Percentiles rank a stretch among this genome's conserved stretches.
Conservation (phyloP, 164 flowering plant genomes). For the Liriodendron chinense region DNA sequence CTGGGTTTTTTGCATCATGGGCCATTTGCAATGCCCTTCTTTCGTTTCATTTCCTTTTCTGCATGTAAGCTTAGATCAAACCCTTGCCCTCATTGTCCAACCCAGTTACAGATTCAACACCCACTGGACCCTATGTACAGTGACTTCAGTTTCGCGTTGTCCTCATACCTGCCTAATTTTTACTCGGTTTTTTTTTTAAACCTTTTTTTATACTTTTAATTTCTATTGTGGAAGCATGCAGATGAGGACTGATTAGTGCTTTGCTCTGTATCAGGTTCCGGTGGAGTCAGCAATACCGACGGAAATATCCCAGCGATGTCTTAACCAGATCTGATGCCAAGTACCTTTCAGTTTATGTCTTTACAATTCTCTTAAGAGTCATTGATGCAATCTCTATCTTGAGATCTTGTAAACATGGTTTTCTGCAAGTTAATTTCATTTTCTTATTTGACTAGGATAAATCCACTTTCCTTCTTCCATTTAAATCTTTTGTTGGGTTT, state of each 20-base stretch:
- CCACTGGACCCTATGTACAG: too few relatives aligned
- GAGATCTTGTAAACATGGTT: background rate
- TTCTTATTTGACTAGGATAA: background rate
- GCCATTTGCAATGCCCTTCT: too few relatives aligned
- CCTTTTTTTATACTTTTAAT: background rate
- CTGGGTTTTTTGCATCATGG: too few relatives aligned
- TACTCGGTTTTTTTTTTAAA: background rate
- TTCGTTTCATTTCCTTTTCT: too few relatives aligned
- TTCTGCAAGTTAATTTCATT: background rate
- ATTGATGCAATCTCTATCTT: background rate
- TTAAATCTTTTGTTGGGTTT: too few relatives aligned
- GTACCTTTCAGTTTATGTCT: conserved; percentile 25
- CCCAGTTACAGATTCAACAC: too few relatives aligned
- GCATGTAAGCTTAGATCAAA: too few relatives aligned
- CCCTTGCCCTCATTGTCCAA: too few relatives aligned
- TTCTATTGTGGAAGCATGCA: background rate
- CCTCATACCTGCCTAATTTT: background rate
- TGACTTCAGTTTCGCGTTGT: background rate
- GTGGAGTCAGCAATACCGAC: conserved; percentile 81
- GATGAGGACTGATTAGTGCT: background rate
- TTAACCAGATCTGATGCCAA: conserved; percentile 63
- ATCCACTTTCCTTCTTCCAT: background rate
- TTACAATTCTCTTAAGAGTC: background rate
- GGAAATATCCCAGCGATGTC: conserved; percentile 73
- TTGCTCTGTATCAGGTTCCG: conserved; percentile 47